A percentile compares a stretch with the other conserved stretches of the same genome.
These are phyloP conservation scores for Boletus pseudo-olivaceus DNA, from an alignment of 768 basidiomycete genomes.

Conservation along the genomic window DNA sequence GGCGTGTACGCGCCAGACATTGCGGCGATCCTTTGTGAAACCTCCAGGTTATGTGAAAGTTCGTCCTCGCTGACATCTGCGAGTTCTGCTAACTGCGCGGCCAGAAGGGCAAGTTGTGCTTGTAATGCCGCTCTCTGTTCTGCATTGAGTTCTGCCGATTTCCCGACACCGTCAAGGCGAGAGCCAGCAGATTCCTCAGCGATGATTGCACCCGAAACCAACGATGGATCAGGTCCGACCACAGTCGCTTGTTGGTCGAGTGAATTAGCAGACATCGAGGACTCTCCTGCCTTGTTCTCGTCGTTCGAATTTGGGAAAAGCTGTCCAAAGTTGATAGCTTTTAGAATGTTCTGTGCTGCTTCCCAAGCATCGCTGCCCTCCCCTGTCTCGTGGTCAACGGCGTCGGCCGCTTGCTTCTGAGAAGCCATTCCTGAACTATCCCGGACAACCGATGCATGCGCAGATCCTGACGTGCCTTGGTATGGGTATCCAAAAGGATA, in stretches of 20 bases:
- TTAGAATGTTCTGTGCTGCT: slow-evolving; percentile 73
- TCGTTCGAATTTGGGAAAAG: slow-evolving; percentile 41
- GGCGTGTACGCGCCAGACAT: background rate
- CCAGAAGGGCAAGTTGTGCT: slow-evolving; percentile 67
- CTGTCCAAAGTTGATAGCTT: slow-evolving; percentile 69
- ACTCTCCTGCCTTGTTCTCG: slow-evolving; percentile 16
- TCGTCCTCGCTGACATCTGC: slow-evolving; percentile 41
- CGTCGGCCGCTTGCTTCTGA: slow-evolving; percentile 11
- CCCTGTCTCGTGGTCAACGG: slow-evolving; percentile 31
- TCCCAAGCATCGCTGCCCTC: slow-evolving; percentile 66
- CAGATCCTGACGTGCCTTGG: slow-evolving; percentile 20
- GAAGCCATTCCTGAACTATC: slow-evolving; percentile 2
- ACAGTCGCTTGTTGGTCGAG: background rate
- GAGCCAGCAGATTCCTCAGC: slow-evolving; percentile 4
- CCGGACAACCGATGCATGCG: background rate
- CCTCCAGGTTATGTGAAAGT: slow-evolving; percentile 27
- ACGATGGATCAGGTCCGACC: slow-evolving; percentile 4
- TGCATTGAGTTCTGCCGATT: slow-evolving; percentile 31
- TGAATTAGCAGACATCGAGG: slow-evolving; percentile 1
- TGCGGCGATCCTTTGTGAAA: background rate
- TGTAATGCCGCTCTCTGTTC: slow-evolving; percentile 65
- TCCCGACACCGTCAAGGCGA: slow-evolving; percentile 4
- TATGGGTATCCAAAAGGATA: slow-evolving; percentile 39
- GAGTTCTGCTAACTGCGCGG: slow-evolving; percentile 69
- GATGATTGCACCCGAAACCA: background rate